Percentiles rank a stretch among this genome's conserved stretches.
Conservation (phyloP, 306 rosid species). For the Biancaea sappan region DNA sequence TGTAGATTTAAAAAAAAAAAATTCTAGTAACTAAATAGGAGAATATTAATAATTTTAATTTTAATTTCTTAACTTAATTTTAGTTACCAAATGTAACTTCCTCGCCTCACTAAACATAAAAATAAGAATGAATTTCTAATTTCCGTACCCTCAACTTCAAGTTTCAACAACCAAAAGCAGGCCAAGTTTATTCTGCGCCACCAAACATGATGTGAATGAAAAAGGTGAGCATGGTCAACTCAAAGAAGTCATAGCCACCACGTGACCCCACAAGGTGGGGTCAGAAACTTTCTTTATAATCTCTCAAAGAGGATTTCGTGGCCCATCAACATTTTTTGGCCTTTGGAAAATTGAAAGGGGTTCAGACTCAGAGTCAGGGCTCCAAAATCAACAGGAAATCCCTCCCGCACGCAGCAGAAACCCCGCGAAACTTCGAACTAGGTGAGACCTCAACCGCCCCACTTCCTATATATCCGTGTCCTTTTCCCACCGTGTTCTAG, state of each 20-base stretch:
- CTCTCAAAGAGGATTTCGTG: constrained; percentile 1
- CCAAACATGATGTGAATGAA: too few species aligned
- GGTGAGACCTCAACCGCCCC: background rate
- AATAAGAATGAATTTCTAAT: too few species aligned
- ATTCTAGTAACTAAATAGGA: too few species aligned
- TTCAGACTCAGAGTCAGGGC: background rate
- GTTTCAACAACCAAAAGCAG: too few species aligned
- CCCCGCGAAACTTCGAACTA: constrained; percentile 64
- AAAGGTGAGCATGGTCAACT: too few species aligned
- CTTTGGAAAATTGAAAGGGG: background rate
- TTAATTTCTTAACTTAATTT: too few species aligned
- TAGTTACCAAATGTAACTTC: too few species aligned
- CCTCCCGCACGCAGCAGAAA: constrained; percentile 12
- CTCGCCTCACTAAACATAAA: too few species aligned
- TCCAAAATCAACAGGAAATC: constrained; percentile 7
- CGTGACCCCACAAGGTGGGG: background rate
- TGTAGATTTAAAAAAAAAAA: too few species aligned
- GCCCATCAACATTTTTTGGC: background rate
- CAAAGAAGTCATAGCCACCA: background rate
- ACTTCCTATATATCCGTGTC: background rate
- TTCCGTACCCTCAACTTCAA: too few species aligned
- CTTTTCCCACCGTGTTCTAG: constrained; percentile 16
- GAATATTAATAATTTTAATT: too few species aligned
- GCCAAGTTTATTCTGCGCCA: too few species aligned
- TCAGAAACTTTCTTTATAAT: background rate